Evolutionary conservation across 805 yeast genomes (phyloP), one percentile per base, ranked within the genome.

Genomic region (Tetrapisispora fleetii): DNA sequence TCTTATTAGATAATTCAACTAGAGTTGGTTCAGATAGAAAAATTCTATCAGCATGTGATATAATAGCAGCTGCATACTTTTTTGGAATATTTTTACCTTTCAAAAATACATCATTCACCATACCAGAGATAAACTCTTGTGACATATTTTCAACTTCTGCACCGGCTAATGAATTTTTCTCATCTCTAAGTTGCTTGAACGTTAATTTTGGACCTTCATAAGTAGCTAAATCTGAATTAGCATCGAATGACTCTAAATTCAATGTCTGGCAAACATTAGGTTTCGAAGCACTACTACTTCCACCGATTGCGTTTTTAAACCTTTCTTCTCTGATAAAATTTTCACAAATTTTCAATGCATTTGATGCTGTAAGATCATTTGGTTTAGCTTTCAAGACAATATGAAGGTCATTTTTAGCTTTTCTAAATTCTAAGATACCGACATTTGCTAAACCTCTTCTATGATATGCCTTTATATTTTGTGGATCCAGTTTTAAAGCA

Each of bases 221-320:
- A 28, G 58, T 63, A 14, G 43, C 32, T 16, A 65, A 41, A 49
- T 65, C 69, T 10, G 64, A 42, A 42, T 63, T 64, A 6, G 64
- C 62, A 52, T 65, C 65, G 45, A 60, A 65, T 8, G 63, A 60
- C 7, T 51, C 52, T 24, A 65, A 52, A 33, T 50, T 54, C 28
- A 62, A 45, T 10, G 55, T 57, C 42, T 59, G 60, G 45, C 67
- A 65, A n/a, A 58, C 39, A 36, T 60, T 63, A 56, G 47, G 22
- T 50, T 56, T n/a, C 36, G 46, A 17, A 43, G 49, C 22, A 11
- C 50, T 47, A 52, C 73, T 77, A 30, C 79, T 89, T 33, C 79
- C 88, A 42, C 86, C 83, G 54, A 93, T 90, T 3, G 98, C 98
- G 50, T 76, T 76, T 62, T 85, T 95, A 64, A 91, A 93, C 19